These are phyloP conservation scores for Zygoascus biomembranicola DNA, from an alignment of 805 yeast species.

Conservation along the genomic window DNA sequence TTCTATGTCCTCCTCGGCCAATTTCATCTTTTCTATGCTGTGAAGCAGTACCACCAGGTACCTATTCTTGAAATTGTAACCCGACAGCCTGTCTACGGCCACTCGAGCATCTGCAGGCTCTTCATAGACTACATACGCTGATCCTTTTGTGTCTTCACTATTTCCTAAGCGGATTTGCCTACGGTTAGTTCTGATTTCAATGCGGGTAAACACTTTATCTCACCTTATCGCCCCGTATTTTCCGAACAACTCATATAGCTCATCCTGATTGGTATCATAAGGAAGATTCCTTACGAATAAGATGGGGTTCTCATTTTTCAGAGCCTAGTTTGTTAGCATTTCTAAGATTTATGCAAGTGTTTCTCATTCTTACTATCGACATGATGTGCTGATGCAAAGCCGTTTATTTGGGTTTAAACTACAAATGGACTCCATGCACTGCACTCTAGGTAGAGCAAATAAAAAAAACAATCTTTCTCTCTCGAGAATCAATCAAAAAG, in stretches of 20 bases:
- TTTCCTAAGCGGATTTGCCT: slow-evolving; percentile 42
- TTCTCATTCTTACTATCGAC: neutral
- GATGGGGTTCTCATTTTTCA: slow-evolving; percentile 28
- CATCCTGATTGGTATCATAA: slow-evolving; percentile 37
- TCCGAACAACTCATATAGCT: slow-evolving; percentile 45
- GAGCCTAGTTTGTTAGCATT: neutral
- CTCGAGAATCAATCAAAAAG: too few relatives aligned
- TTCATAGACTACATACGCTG: slow-evolving; percentile 48
- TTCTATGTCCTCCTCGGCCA: slow-evolving; percentile 26
- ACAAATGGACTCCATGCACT: too few relatives aligned
- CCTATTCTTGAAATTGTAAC: slow-evolving; percentile 51
- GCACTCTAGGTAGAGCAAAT: too few relatives aligned
- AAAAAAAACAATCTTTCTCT: too few relatives aligned
- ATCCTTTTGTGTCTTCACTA: slow-evolving; percentile 37
- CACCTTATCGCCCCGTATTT: slow-evolving; percentile 44
- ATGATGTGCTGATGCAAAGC: neutral
- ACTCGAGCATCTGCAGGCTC: slow-evolving; percentile 39
- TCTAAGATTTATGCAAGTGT: neutral
- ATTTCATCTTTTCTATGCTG: slow-evolving; percentile 34
- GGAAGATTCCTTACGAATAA: slow-evolving; percentile 52
- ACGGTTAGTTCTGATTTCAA: neutral
- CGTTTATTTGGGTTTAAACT: too few relatives aligned
- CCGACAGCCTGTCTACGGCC: slow-evolving; percentile 50
- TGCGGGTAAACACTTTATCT: neutral
- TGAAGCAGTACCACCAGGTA: slow-evolving; percentile 47